phyloP scores from a whole-genome alignment of 768 basidiomycete genomes.

The Tricholoma saponaceum region DNA sequence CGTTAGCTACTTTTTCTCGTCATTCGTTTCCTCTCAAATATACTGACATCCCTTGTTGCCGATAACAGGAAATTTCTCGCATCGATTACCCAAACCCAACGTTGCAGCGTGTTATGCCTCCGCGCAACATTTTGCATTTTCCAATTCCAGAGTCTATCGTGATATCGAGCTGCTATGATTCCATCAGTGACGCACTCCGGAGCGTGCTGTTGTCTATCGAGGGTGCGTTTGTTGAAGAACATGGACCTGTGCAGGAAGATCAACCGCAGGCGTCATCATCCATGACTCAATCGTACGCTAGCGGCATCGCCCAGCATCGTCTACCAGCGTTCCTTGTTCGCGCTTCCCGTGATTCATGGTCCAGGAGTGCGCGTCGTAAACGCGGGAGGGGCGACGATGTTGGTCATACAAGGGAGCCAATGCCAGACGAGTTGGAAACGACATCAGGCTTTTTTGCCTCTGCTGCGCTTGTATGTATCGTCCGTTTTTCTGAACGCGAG shows the following conservation, averaged over 20 bases:
- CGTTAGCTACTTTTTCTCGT: neutral
- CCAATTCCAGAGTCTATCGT: slow-evolving; percentile 18
- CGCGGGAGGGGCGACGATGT: slow-evolving; percentile 20
- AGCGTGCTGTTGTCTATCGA: slow-evolving; percentile 2
- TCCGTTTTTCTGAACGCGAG: neutral
- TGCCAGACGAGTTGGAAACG: neutral
- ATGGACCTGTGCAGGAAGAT: neutral
- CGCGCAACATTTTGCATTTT: slow-evolving; percentile 52
- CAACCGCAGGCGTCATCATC: neutral
- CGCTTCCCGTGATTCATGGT: slow-evolving; percentile 55
- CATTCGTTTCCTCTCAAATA: neutral
- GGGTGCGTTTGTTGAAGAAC: neutral
- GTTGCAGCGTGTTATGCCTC: slow-evolving; percentile 51
- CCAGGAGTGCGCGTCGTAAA: slow-evolving; percentile 58
- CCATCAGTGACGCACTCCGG: slow-evolving; percentile 27
- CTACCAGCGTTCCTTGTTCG: slow-evolving; percentile 19
- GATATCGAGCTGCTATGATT: slow-evolving; percentile 6
- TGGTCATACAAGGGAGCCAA: neutral
- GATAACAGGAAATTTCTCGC: slow-evolving; percentile 27
- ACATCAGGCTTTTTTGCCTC: slow-evolving; percentile 3
- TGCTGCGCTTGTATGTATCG: slow-evolving; percentile 10
- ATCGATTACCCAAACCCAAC: slow-evolving; percentile 34
- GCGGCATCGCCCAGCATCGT: neutral
- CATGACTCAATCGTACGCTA: too few species aligned
- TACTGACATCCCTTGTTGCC: neutral